Evolutionary conservation across 768 basidiomycete species (phyloP), one percentile per base, ranked within the genome.

Genomic region (Paxillus ammoniavirescens): DNA sequence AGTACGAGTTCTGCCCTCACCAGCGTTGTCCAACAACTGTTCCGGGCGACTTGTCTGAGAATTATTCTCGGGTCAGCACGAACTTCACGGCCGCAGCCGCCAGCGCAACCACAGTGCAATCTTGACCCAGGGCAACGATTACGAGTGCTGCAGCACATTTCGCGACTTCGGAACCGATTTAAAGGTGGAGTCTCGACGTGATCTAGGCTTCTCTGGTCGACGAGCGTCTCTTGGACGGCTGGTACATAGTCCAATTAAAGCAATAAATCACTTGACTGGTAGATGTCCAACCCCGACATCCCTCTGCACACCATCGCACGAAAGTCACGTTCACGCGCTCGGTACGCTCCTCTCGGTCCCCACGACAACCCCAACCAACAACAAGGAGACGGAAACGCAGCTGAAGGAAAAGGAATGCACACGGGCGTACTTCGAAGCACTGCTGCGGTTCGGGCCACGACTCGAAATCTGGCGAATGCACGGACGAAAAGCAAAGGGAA

Each of bases 231-330:
- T 40, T 17, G n/a, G n/a, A 17, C 38, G 8, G 38, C 38, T 40
- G 38, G n/a, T 8, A n/a, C n/a, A n/a, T n/a, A 30, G 57, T 55
- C 50, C 17, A 52, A 43, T 48, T 38, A 14, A 43, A 42, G 36
- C 33, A 5, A 42, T 45, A 38, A 8, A 37, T 26, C 18, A 30
- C 31, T 43, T 33, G 18, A 23, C 47, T 13, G 50, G 52, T 68
- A 59, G 64, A 67, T 67, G 66, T 64, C 66, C 55, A 62, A 45
- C 59, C 80, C 85, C 69, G 86, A 87, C 73, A 89, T 88, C 70
- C 86, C 86, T n/a, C 73, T 89, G 50, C 81, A 75, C 61, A 75
- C 76, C 61, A 73, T 87, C 65, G 72, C 80, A 78, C 74, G 77
- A 71, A 66, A 61, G 59, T 62, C 73, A 60, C 73, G 75, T 62